Conservation (phyloP, 106 monocot genomes). For the Dendrobium nobile region DNA sequence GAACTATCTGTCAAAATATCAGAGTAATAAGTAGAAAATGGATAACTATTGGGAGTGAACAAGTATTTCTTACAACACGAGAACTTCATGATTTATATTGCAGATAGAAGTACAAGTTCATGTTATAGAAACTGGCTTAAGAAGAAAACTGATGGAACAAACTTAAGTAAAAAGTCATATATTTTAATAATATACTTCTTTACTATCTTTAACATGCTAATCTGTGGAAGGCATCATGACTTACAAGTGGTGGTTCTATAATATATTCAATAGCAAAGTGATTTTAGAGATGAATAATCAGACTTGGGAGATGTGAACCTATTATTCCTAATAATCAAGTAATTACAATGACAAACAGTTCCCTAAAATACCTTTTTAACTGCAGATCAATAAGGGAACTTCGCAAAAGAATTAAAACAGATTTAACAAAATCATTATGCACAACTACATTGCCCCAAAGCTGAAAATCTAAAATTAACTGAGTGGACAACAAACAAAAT, state of each 20-base stretch:
- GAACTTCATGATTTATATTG: not conserved
- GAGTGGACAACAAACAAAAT: not conserved
- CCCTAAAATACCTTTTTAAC: not conserved
- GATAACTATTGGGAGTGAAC: not conserved
- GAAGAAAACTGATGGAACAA: too few relatives aligned
- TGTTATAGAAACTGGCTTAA: too few relatives aligned
- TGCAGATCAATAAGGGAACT: not conserved
- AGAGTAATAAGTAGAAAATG: not conserved
- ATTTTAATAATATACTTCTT: not conserved
- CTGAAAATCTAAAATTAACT: not conserved
- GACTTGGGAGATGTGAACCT: too few relatives aligned
- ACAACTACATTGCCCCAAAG: not conserved
- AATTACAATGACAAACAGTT: not conserved
- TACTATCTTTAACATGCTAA: too few relatives aligned
- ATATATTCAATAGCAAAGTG: too few relatives aligned
- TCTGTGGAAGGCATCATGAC: too few relatives aligned
- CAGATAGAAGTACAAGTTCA: not conserved
- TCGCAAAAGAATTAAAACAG: not conserved
- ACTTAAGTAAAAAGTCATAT: too few relatives aligned
- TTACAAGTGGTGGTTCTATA: too few relatives aligned
- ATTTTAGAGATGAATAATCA: too few relatives aligned
- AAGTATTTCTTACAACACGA: not conserved
- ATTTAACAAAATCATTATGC: not conserved
- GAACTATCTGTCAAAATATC: conserved; percentile 56
- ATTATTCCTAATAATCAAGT: not conserved